Conservation (phyloP, 441 rosid genomes). For the Metrosideros polymorpha region DNA sequence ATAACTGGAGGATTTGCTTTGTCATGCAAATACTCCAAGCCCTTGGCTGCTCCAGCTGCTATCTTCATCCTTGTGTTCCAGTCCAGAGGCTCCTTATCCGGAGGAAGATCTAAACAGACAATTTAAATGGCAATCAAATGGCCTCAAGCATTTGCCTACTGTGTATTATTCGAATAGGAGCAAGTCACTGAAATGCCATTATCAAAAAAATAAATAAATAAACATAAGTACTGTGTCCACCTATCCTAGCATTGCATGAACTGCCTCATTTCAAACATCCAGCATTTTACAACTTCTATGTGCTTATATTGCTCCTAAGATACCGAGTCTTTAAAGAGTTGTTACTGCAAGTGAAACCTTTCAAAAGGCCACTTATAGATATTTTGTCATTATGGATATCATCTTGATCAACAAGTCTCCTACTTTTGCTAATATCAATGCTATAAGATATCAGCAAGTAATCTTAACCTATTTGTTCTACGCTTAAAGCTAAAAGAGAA, state of each 20-base stretch:
- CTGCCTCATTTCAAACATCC: not conserved
- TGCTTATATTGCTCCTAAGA: not conserved
- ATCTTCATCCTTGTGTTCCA: slow-evolving; percentile 97
- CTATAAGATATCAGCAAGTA: not conserved
- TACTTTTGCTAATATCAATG: not conserved
- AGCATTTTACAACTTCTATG: not conserved
- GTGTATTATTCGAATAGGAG: not conserved
- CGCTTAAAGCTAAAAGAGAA: not conserved
- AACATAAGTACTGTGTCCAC: not conserved
- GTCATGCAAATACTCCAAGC: slow-evolving; percentile 93
- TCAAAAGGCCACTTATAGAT: not conserved
- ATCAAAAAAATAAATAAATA: not conserved
- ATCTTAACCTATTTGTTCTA: not conserved
- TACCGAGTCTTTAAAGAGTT: not conserved
- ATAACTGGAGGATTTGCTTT: slow-evolving; percentile 97
- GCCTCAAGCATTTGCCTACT: not conserved
- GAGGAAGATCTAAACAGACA: slow-evolving; percentile 60
- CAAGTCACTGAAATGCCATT: not conserved
- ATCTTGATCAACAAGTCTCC: not conserved
- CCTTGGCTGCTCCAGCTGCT: slow-evolving; percentile 99
- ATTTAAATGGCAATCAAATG: not conserved
- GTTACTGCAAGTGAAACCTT: not conserved
- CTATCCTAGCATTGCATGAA: not conserved
- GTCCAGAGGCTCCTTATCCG: slow-evolving; percentile 79
- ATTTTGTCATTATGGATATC: not conserved